These are phyloP conservation scores for Arabis hirsuta DNA, from an alignment of 345 rosid species.

Conservation along the genomic window DNA sequence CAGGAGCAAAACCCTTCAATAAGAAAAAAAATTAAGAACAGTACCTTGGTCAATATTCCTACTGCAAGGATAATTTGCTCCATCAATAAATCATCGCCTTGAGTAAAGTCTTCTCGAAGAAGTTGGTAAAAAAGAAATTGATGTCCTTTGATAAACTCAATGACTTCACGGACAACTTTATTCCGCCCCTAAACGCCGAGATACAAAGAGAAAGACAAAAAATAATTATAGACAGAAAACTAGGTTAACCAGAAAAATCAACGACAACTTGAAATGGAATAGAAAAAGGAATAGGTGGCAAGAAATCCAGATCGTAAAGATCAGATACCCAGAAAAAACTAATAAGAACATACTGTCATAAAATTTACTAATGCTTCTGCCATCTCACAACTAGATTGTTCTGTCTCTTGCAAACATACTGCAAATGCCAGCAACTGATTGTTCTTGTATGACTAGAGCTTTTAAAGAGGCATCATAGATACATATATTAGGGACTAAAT, in stretches of 20 bases:
- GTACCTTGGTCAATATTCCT: constrained; percentile 89
- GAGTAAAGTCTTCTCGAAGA: constrained; percentile 71
- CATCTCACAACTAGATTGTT: not conserved
- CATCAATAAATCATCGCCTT: constrained; percentile 72
- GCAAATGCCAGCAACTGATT: constrained; percentile 18
- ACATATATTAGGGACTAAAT: not conserved
- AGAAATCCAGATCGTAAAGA: constrained; percentile 4
- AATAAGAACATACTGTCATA: constrained; percentile 15
- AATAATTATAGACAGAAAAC: constrained; percentile 12
- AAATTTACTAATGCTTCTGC: constrained; percentile 1
- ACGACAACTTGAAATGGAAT: not conserved
- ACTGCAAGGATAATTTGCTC: constrained; percentile 92
- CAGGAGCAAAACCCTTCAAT: constrained; percentile 23
- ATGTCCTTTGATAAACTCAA: constrained; percentile 81
- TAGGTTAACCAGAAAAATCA: constrained; percentile 3
- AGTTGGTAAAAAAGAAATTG: constrained; percentile 79
- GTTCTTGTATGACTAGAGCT: not conserved
- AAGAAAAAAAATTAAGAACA: not conserved
- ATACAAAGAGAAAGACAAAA: constrained; percentile 12
- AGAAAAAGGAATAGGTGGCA: constrained; percentile 11
- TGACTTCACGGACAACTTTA: constrained; percentile 84
- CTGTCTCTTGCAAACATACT: constrained; percentile 11
- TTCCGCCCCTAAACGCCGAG: constrained; percentile 68
- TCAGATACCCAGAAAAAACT: not conserved
- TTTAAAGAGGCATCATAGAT: constrained; percentile 4